phyloP scores from a whole-genome alignment of 2,329 filamentous ascomycete species.

The Plectosphaerella cucumerina region DNA sequence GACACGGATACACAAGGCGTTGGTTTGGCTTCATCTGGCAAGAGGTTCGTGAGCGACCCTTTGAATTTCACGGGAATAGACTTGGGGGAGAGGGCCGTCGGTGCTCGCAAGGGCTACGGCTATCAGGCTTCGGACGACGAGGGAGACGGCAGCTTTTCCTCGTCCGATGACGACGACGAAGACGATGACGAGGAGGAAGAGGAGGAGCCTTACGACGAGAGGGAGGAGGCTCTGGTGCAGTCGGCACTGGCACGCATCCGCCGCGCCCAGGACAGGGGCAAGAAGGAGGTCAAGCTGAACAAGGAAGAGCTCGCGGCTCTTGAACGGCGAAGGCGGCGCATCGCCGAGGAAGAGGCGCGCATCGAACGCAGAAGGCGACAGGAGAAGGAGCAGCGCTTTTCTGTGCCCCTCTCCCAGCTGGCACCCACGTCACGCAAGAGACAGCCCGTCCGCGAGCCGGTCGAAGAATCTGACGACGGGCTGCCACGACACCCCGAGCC shows the following conservation, averaged over 20 bases:
- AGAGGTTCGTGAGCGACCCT: constrained; percentile 55
- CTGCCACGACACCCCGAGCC: constrained; percentile 33
- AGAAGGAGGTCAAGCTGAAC: constrained; percentile 74
- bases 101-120: constrained; percentile 31
- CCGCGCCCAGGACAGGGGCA: constrained; percentile 70
- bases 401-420: constrained; percentile 50
- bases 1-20: constrained; percentile 52
- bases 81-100: constrained; percentile 38
- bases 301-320: constrained; percentile 77
- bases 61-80: constrained; percentile 59
- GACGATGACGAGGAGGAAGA: constrained; percentile 44
- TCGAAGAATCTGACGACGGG: constrained; percentile 23
- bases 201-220: constrained; percentile 54
- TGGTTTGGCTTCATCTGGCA: constrained; percentile 41
- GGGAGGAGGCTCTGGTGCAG: constrained; percentile 73
- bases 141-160: constrained; percentile 31
- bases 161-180: constrained; percentile 37
- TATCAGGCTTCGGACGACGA: constrained; percentile 29
- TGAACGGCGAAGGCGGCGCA: constrained; percentile 61
- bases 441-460: constrained; percentile 15
- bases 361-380: constrained; percentile 33
- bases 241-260: constrained; percentile 77
- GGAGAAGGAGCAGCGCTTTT: constrained; percentile 41
- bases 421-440: constrained; percentile 33
- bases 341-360: constrained; percentile 38